A percentile compares a stretch with the other conserved stretches of the same genome.
phyloP scores from a whole-genome alignment of 2,329 filamentous ascomycete species.

The Dactylellina parvicollis region DNA sequence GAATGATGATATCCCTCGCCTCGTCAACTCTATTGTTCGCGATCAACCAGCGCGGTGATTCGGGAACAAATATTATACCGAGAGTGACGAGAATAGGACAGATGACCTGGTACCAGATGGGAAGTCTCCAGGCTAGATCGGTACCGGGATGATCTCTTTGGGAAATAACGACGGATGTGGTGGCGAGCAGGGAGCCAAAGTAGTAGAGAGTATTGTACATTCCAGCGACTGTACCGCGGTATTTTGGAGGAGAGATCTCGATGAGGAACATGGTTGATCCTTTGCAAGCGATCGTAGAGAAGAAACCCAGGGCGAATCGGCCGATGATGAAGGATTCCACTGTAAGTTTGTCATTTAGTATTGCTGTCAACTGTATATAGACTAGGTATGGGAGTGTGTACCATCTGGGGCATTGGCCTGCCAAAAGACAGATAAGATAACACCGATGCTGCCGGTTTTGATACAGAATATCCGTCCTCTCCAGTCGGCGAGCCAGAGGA shows the following conservation, averaged over 20 bases:
- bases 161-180: constrained; percentile 66
- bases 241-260: constrained; percentile 72
- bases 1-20: constrained; percentile 68
- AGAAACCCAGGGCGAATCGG: constrained; percentile 68
- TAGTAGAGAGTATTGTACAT: constrained; percentile 66
- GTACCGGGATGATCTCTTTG: constrained; percentile 62
- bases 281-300: constrained; percentile 69
- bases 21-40: constrained; percentile 69
- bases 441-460: constrained; percentile 67
- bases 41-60: constrained; percentile 72
- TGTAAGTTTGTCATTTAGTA: constrained; percentile 39
- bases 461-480: constrained; percentile 68
- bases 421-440: constrained; percentile 67
- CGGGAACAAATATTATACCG: constrained; percentile 68
- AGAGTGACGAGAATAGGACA: constrained; percentile 65
- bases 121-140: constrained; percentile 68
- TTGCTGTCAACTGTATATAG: background rate
- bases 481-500: constrained; percentile 66
- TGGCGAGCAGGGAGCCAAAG: constrained; percentile 62
- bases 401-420: constrained; percentile 60
- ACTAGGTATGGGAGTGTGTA: constrained; percentile 7
- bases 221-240: constrained; percentile 71
- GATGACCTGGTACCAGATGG: constrained; percentile 67
- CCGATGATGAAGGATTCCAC: constrained; percentile 67
- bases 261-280: constrained; percentile 73